Evolutionary conservation across 2,329 filamentous ascomycete genomes (phyloP), one percentile per base, ranked within the genome.

Genomic region (Xylaria sp.): DNA sequence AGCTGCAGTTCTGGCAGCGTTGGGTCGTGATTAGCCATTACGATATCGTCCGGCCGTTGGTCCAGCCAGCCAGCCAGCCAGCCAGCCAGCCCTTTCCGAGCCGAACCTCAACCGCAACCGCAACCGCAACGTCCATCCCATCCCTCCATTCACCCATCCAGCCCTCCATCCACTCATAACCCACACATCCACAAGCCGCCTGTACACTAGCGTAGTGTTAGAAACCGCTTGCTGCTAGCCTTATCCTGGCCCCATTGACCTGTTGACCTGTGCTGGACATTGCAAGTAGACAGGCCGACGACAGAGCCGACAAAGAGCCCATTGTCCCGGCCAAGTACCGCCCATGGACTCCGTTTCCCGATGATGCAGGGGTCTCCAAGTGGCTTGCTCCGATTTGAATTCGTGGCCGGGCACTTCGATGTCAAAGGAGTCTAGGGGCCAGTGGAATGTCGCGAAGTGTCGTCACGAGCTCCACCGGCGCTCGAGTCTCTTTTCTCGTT

Each of bases 321-420:
- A 63, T 68, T 68, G 68, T 70, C 58, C 57, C 31, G 52, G 57
- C 51, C 18, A 58, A 20, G 65, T 65, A 65, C 68, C 57, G 50
- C 56, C 39, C 39, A 67, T 63, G 63, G 66, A 61, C 67, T 56
- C 63, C 46, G 58, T 63, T 60, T 76, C 76, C 78, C 77, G 78
- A 76, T 73, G 59, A 70, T 76, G 75, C 77, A 78, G 77, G 78
- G 75, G 73, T 73, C 62, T 58, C 63, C 59, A 64, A 54, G 67
- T 71, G 73, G 64, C 65, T 64, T 70, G 74, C 74, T 79, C 78
- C 78, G 78, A 77, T 78, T 79, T 79, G 76, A 79, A 74, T 79
- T 80, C 78, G 78, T 80, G 76, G 72, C 74, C 73, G 77, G 73
- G 72, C 72, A 74, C 71, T 72, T 78, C 73, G 75, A 71, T 73